Percentiles rank a stretch among this genome's conserved stretches.
Conservation (phyloP, 1,284 basidiomycete genomes). For the Neonothopanus nambi region DNA sequence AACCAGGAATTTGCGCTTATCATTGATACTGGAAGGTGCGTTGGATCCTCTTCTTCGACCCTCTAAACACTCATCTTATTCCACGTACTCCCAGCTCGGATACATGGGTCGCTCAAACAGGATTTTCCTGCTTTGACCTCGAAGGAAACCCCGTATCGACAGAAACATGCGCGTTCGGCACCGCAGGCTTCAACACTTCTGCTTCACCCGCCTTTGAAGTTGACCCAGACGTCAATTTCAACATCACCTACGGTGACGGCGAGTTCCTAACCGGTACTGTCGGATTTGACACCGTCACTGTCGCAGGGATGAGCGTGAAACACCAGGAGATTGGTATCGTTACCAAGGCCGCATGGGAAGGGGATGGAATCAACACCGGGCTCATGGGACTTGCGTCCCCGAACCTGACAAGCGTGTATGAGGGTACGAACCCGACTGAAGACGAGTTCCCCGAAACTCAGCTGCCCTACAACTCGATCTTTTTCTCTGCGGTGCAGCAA, state of each 20-base stretch:
- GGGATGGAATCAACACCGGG: conserved; percentile 25
- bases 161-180: conserved; percentile 23
- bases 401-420: conserved; percentile 20
- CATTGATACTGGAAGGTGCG: conserved; percentile 22
- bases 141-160: conserved; percentile 14
- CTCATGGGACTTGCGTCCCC: conserved; percentile 25
- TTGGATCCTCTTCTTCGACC: neutral
- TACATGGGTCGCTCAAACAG: conserved; percentile 24
- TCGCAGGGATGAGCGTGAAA: conserved; percentile 23
- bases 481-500: conserved; percentile 18
- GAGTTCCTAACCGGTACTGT: conserved; percentile 23
- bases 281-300: conserved; percentile 25
- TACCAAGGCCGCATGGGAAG: conserved; percentile 24
- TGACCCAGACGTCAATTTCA: conserved; percentile 25
- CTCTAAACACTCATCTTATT: neutral
- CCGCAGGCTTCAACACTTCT: conserved; percentile 20
- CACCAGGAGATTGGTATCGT: conserved; percentile 27
- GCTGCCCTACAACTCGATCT: conserved; percentile 23
- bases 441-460: conserved; percentile 14
- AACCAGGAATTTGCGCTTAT: conserved; percentile 25
- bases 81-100: conserved; percentile 20
- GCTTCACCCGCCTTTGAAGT: conserved; percentile 22
- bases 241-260: conserved; percentile 23
- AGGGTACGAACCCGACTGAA: conserved; percentile 18
- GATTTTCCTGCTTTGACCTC: conserved; percentile 25